Conservation (phyloP, 306 rosid genomes). For the Sicyos edulis region DNA sequence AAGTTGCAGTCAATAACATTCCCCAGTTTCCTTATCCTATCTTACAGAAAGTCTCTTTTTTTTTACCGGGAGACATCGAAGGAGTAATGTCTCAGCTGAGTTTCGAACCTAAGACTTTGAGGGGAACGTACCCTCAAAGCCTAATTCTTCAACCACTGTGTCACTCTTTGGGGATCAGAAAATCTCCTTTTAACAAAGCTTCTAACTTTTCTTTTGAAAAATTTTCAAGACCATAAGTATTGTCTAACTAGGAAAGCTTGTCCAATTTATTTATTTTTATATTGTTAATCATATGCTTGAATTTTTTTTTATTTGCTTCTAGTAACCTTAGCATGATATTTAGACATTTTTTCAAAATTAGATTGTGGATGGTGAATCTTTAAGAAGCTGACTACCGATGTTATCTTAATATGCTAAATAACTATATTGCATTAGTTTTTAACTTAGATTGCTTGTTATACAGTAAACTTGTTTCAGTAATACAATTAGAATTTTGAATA, state of each 20-base stretch:
- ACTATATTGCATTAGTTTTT: neutral
- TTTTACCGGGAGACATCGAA: too few species aligned
- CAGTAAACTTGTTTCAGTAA: neutral
- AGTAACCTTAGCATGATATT: neutral
- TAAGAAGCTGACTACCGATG: neutral
- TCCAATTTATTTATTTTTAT: neutral
- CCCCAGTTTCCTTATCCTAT: too few species aligned
- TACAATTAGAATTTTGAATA: too few species aligned
- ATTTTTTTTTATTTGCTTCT: neutral
- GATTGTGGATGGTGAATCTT: neutral
- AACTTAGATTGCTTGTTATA: neutral
- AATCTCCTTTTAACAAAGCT: neutral
- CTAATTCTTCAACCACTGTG: too few species aligned
- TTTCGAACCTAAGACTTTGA: too few species aligned
- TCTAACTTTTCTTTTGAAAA: neutral
- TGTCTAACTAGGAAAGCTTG: neutral
- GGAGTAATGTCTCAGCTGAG: too few species aligned
- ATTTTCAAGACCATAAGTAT: constrained; percentile 1
- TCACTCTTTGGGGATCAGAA: too few species aligned
- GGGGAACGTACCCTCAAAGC: too few species aligned
- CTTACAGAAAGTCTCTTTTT: neutral
- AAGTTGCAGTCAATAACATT: neutral
- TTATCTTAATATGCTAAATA: neutral
- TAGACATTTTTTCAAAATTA: neutral
- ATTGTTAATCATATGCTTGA: neutral